Conservation (phyloP, 2,329 filamentous ascomycete species). For the Ceratocystis papillata region DNA sequence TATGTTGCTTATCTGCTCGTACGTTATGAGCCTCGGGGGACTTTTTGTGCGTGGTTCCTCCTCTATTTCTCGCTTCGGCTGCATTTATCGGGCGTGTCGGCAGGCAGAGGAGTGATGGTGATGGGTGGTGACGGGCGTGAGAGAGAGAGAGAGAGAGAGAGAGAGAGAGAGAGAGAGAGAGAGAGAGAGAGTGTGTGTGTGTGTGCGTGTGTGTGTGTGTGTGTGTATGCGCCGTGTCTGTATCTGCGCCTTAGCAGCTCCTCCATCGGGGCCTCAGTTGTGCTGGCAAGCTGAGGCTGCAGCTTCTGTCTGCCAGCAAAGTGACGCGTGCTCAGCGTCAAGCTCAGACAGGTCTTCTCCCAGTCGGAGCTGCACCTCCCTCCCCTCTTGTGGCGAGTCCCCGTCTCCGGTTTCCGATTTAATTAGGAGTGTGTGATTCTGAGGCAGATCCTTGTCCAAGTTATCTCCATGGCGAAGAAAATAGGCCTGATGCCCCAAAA, state of each 20-base stretch:
- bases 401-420: constrained; percentile 9
- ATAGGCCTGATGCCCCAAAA: constrained; percentile 5
- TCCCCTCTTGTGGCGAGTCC: not conserved
- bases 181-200: no score
- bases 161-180: no score
- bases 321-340: not conserved
- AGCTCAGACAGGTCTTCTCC: not conserved
- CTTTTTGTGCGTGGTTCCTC: not conserved
- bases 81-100: not conserved
- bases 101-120: not conserved
- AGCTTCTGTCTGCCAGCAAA: no score
- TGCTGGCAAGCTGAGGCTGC: no score
- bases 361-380: not conserved
- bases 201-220: no score
- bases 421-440: constrained; percentile 11
- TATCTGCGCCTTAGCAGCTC: no score
- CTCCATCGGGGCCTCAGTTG: no score
- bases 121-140: not conserved
- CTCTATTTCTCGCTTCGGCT: not conserved
- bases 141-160: no score
- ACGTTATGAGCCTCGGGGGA: not conserved
- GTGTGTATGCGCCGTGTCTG: no score
- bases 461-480: not conserved
- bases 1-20: not conserved
- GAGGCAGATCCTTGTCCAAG: constrained; percentile 7